Evolutionary conservation across 1,284 basidiomycete genomes (phyloP).

Genomic region (Pseudozyma thailandica): DNA sequence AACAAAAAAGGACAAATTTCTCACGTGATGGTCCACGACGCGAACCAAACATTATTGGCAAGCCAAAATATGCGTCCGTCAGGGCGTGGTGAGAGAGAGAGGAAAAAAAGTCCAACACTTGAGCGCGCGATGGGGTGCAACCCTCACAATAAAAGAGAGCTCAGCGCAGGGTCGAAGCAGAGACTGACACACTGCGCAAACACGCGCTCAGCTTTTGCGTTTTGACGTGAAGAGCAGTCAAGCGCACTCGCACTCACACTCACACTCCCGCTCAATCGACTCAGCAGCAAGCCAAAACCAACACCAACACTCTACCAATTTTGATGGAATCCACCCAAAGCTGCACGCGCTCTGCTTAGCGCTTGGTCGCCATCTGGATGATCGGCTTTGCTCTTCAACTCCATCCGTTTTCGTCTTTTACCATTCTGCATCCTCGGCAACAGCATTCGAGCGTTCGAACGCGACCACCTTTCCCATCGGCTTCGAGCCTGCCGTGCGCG

Average conservation of each 20-base stretch:
- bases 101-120: slow-evolving; percentile 2
- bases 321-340: no score
- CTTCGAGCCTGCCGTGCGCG: slow-evolving; percentile 19
- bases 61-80: no score
- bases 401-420: background rate
- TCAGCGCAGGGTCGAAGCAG: background rate
- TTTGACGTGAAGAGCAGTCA: no score
- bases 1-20: no score
- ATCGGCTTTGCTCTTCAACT: background rate
- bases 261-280: background rate
- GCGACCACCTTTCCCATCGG: slow-evolving; percentile 2
- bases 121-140: background rate
- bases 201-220: background rate
- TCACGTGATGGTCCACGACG: slow-evolving; percentile 45
- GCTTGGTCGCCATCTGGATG: background rate
- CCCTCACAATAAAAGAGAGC: no score
- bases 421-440: background rate
- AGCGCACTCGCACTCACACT: background rate
- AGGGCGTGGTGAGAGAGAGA: background rate
- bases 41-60: slow-evolving; percentile 21
- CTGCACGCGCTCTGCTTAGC: background rate
- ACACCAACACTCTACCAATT: no score
- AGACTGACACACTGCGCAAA: background rate
- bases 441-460: background rate
- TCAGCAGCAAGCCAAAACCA: background rate